Base-by-base conservation (phyloP, 192 early-diverging fungal genomes). In the Coemansia sp. region DNA sequence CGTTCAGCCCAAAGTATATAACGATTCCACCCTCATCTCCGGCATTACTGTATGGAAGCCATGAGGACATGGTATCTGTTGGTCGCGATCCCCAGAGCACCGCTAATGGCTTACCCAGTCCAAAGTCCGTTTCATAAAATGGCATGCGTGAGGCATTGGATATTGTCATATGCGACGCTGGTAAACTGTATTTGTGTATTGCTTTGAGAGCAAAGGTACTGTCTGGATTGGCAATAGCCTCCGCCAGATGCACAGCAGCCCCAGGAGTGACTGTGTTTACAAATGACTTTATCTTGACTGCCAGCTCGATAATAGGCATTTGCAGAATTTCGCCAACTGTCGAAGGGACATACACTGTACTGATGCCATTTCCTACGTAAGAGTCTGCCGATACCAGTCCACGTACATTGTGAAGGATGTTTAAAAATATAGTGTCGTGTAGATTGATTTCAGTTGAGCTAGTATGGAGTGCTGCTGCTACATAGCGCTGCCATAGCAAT, bases 331-430 rank as follows among this genome's bases (percentile, higher is more conserved):
- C 61, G 26, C 22, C 50, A 34, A 56, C 7, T 5, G 52, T 64
- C 16, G 50, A 53, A 4, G 44, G 28, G 19, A 68, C 66, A 30
- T 56, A 60, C 1, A 63, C 72, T 0, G 65, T 41, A 27, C 50
- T 55, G 12, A 74, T 62, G 0, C 65, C 72, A 50, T 74, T 74
- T 28, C 72, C 72, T 30, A 74, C 57, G 21, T 74, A 68, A 52
- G 60, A n/a, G 1, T 65, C 50, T 27, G 62, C 62, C n/a, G 60
- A 49, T 0, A 57, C 57, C 10, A 58, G 47, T 0, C 31, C 16
- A 34, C 72, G 72, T 19, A 67, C 34, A 22, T 64, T 60, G 58
- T 60, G 62, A 9, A 74, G 34, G 23, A 74, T 55, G 25, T 56
- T 74, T 16, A 74, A 49, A 56, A 54, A 68, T n/a, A 64, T 48